Evolutionary conservation across 2,329 filamentous ascomycete genomes (phyloP), one percentile per base, ranked within the genome.

Genomic region (Teratosphaeria zuluensis): DNA sequence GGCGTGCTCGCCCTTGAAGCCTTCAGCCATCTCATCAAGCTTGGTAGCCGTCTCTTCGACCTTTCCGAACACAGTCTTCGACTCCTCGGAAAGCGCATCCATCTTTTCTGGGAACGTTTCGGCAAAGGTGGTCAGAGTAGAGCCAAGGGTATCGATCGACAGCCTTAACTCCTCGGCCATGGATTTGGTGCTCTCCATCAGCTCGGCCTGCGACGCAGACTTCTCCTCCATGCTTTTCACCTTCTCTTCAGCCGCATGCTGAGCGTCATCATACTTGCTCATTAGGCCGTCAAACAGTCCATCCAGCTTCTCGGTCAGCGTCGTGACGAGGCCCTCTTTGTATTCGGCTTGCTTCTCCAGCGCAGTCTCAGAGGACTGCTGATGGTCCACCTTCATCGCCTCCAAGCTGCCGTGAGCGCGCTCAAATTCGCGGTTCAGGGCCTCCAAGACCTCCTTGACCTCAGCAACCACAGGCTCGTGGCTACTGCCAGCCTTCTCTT

Each of bases 131-230:
- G 77, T 77, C 48, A 80, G 71, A n/a, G 78, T 72, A 1, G 84
- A 84, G 7, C 90, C 89, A 53, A 96, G 85, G 0, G 89, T 91
- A 65, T 95, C 91, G 58, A 96, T 86, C 0, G 95, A 84, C 8
- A 89, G 77, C 72, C 90, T 92, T 59, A 97, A 83, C 65, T 97
- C 94, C 61, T 96, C 92, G 0, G 90, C 85, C 56, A 95, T 83
- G 4, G 83, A 80, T 74, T 91, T 96, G 30, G 88, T 92, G 61
- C 81, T 83, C 16, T 85, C 79, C 7, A 95, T 78, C 4, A 90
- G 84, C 58, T 88, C 86, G 59, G 92, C 84, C 62, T 91, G 85
- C 63, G 88, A 83, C 35, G 82, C 76, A 33, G 89, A 85, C 59
- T 88, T 86, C 63, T 88, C 86, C 65, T 92, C 90, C 57, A 85